Evolutionary conservation across 1,284 basidiomycete species (phyloP), one percentile per base, ranked within the genome.

Genomic region (Rhodotorula sp.): DNA sequence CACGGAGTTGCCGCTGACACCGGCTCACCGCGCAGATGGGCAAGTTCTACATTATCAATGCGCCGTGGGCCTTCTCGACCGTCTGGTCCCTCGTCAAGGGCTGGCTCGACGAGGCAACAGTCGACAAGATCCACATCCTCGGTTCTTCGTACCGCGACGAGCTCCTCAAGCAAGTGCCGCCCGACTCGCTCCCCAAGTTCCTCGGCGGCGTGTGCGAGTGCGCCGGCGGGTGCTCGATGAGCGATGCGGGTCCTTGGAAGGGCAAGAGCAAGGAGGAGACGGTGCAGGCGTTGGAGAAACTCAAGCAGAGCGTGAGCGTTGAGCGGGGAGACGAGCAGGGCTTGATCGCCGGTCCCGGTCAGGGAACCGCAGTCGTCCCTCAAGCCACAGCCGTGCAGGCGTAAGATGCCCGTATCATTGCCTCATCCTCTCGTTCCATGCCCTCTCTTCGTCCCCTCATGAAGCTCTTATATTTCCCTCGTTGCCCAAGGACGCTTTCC

Each of bases 31-130:
- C 26, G 13, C 59, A 73, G 73, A 81, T 83, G 81, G 80, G 81
- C 75, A 80, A 80, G 64, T 82, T 81, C 75, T 75, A 75, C 72
- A 65, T 77, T 66, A 76, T 79, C 76, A 82, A 82, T 74, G 75
- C 92, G 0, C 94, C 95, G 3, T 97, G 89, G 87, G 86, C 89
- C 66, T 98, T 98, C 84, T 86, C 87, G 62, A 87, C 89, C 54
- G 89, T 96, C 52, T 99, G 95, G 95, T 82, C 83, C 40, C 82
- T 94, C 76, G 87, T 98, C 83, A 96, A 94, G 83, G 88, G 87
- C 13, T 98, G 92, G 92, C 84, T 99, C 76, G 95, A 98, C 83
- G 89, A 90, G 76, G 94, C 94, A 48, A 98, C 94, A 30, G 92
- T 93, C 59, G 85, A 86, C 75, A 98, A 98, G 86, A 94, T 96